phyloP scores from a whole-genome alignment of 2,329 filamentous ascomycete genomes.

The Penicillium capsulatum region DNA sequence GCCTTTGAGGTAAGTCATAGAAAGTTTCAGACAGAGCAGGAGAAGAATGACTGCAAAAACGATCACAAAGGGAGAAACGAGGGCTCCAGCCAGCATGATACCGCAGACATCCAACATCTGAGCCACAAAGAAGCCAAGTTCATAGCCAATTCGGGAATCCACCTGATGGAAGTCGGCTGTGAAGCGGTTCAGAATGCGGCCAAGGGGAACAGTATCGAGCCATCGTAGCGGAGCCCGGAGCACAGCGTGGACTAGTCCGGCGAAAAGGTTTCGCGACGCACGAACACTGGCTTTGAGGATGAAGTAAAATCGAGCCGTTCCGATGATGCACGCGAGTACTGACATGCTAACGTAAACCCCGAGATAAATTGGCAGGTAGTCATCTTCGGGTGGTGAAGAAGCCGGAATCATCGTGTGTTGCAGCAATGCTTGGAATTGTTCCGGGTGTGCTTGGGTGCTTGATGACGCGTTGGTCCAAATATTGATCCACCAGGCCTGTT shows the following conservation, averaged over 20 bases:
- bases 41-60: slow-evolving; percentile 58
- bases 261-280: slow-evolving; percentile 65
- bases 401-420: slow-evolving; percentile 13
- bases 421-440: slow-evolving; percentile 14
- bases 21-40: slow-evolving; percentile 46
- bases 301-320: slow-evolving; percentile 60
- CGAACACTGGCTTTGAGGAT: slow-evolving; percentile 63
- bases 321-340: slow-evolving; percentile 53
- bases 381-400: slow-evolving; percentile 31
- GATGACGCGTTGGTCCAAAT: slow-evolving; percentile 42
- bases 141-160: slow-evolving; percentile 62
- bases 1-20: slow-evolving; percentile 59
- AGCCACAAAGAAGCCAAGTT: slow-evolving; percentile 58
- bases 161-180: slow-evolving; percentile 72
- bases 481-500: slow-evolving; percentile 47
- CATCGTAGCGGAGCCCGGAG: slow-evolving; percentile 70
- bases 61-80: slow-evolving; percentile 57
- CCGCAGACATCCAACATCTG: slow-evolving; percentile 61
- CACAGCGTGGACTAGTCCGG: slow-evolving; percentile 62
- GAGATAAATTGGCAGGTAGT: slow-evolving; percentile 55
- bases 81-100: slow-evolving; percentile 61
- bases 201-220: slow-evolving; percentile 75
- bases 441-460: slow-evolving; percentile 12
- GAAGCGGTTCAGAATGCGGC: slow-evolving; percentile 72
- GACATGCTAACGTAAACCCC: slow-evolving; percentile 63